These are phyloP conservation scores for Peterozyma xylosa DNA, from an alignment of 805 yeast species.

Conservation along the genomic window DNA sequence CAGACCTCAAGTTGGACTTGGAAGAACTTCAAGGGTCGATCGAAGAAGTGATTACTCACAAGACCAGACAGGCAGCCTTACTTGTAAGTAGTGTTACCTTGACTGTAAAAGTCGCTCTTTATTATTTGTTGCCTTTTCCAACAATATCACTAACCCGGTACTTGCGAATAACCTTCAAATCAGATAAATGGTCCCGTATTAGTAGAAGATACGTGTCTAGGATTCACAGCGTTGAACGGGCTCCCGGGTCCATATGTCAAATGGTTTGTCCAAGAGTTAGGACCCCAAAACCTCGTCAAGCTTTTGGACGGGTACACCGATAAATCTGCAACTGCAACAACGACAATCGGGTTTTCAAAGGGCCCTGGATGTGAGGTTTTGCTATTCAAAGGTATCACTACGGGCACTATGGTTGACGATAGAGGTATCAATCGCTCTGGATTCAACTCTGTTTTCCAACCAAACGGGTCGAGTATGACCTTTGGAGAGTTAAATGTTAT, in stretches of 20 bases:
- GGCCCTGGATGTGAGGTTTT: conserved; percentile 66
- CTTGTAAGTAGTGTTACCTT: conserved; percentile 25
- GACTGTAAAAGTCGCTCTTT: no score
- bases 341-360: conserved; percentile 87
- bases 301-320: conserved; percentile 77
- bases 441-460: conserved; percentile 90
- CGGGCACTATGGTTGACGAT: conserved; percentile 72
- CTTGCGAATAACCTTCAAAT: no score
- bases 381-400: conserved; percentile 78
- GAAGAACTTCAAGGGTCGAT: conserved; percentile 90
- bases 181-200: conserved; percentile 61
- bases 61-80: conserved; percentile 67
- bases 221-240: conserved; percentile 67
- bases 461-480: conserved; percentile 64
- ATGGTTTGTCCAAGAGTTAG: conserved; percentile 80
- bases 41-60: conserved; percentile 72
- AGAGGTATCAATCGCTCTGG: conserved; percentile 85
- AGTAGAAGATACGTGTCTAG: conserved; percentile 92
- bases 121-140: no score
- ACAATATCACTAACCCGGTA: no score
- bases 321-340: conserved; percentile 79
- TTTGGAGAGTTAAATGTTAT: conserved; percentile 84
- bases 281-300: conserved; percentile 68
- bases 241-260: conserved; percentile 89
- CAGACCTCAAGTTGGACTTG: conserved; percentile 65